Percentiles rank a stretch among this genome's conserved stretches.
phyloP scores from a whole-genome alignment of 306 rosid genomes.

The Cucumis melo region DNA sequence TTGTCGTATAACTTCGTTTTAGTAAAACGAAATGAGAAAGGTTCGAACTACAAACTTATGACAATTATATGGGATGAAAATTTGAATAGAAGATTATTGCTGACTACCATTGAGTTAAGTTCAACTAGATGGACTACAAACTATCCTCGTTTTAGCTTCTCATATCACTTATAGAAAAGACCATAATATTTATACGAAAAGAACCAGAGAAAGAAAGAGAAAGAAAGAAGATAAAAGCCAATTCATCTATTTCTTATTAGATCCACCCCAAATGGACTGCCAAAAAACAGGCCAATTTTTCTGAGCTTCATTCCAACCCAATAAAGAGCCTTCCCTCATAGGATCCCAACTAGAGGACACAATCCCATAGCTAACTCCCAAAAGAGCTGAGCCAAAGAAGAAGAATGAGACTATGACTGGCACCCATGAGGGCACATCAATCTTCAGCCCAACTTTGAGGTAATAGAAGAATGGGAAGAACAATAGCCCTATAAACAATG shows the following conservation, averaged over 20 bases:
- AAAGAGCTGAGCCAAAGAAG: slow-evolving; percentile 80
- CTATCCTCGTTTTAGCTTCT: neutral
- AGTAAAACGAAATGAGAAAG: too few relatives aligned
- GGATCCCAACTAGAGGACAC: slow-evolving; percentile 94
- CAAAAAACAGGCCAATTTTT: slow-evolving; percentile 73
- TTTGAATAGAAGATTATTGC: too few relatives aligned
- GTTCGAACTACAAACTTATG: too few relatives aligned
- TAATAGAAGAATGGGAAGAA: slow-evolving; percentile 81
- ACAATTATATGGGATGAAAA: too few relatives aligned
- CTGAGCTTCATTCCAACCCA: slow-evolving; percentile 63
- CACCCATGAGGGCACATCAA: slow-evolving; percentile 90
- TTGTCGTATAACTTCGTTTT: too few relatives aligned
- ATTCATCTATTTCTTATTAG: slow-evolving; percentile 25
- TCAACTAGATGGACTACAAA: too few relatives aligned
- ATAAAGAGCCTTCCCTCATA: slow-evolving; percentile 44
- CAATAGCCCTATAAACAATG: slow-evolving; percentile 52
- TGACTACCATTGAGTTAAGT: too few relatives aligned
- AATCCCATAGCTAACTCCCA: slow-evolving; percentile 91
- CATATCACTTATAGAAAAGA: neutral
- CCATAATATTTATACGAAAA: neutral
- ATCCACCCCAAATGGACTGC: slow-evolving; percentile 37
- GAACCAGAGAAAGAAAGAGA: too few relatives aligned
- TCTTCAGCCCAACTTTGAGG: slow-evolving; percentile 62
- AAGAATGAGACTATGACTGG: slow-evolving; percentile 76
- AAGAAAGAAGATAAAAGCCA: neutral